Conservation (phyloP, 345 rosid genomes). For the Ceriops decandra region DNA sequence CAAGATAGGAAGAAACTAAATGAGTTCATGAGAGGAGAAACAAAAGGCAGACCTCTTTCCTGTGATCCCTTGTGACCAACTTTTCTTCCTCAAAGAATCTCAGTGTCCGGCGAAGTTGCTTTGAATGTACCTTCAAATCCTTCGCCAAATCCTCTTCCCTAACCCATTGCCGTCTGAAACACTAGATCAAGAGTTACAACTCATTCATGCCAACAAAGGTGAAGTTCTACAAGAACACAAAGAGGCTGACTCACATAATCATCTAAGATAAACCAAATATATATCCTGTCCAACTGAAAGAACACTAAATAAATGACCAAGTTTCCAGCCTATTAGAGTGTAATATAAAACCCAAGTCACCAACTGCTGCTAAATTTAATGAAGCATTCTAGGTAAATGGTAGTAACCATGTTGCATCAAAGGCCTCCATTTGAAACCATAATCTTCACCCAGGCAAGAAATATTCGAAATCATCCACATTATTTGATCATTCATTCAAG, state of each 20-base stretch:
- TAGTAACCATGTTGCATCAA: too few relatives aligned
- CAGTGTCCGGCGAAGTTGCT: conserved; percentile 72
- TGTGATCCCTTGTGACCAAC: conserved; percentile 63
- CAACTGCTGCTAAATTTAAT: too few relatives aligned
- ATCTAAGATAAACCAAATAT: neutral
- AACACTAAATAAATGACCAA: too few relatives aligned
- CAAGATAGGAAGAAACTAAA: neutral
- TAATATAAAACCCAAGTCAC: too few relatives aligned
- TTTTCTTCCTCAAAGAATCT: conserved; percentile 78
- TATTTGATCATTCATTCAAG: too few relatives aligned
- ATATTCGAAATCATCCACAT: too few relatives aligned
- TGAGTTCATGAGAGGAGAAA: neutral
- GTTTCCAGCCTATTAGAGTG: too few relatives aligned
- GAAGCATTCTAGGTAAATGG: too few relatives aligned
- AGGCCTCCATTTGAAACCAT: too few relatives aligned
- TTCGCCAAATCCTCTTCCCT: conserved; percentile 95
- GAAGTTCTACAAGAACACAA: neutral
- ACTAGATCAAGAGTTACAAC: neutral
- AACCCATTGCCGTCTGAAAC: conserved; percentile 78
- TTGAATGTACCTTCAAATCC: conserved; percentile 70
- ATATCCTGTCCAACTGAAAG: neutral
- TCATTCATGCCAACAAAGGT: neutral
- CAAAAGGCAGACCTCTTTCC: conserved; percentile 63
- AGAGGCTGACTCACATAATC: neutral
- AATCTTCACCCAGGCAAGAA: too few relatives aligned